phyloP scores from a whole-genome alignment of 371 early-diverging fungal species.

The Mortierella sp. region DNA sequence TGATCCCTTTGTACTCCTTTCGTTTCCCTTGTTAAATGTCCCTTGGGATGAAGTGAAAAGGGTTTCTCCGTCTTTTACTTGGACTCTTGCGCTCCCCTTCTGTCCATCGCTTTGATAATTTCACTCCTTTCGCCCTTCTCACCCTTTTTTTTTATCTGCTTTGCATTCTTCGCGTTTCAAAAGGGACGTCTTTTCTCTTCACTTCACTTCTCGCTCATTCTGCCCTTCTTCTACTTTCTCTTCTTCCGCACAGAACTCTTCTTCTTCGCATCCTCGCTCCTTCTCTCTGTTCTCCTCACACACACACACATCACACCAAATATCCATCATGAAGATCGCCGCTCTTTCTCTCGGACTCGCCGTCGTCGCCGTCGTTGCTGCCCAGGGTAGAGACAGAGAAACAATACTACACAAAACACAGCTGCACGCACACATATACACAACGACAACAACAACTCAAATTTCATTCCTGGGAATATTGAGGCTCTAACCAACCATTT shows the following conservation, averaged over 20 bases:
- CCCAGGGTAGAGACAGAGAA: slow-evolving; percentile 23
- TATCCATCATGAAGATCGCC: slow-evolving; percentile 19
- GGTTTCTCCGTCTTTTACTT: no score
- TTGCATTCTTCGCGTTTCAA: not conserved
- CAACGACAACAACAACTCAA: not conserved
- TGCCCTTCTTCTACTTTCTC: not conserved
- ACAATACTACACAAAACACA: no score
- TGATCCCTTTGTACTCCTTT: no score
- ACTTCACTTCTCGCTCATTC: not conserved
- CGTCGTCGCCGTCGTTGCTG: slow-evolving; percentile 13
- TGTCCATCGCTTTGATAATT: not conserved
- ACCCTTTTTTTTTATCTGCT: not conserved
- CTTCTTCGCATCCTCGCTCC: not conserved
- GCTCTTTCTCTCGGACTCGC: slow-evolving; percentile 23
- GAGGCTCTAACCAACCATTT: not conserved
- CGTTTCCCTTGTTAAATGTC: no score
- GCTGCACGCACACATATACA: not conserved
- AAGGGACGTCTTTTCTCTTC: not conserved
- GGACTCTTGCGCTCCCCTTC: not conserved
- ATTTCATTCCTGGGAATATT: not conserved
- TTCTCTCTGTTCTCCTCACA: not conserved
- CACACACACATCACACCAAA: not conserved
- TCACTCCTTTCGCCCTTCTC: not conserved
- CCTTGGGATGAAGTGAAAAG: no score
- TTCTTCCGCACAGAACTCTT: no score